These are phyloP conservation scores for Yamadazyma triangularis DNA, from an alignment of 1,139 yeast species.

Conservation along the genomic window DNA sequence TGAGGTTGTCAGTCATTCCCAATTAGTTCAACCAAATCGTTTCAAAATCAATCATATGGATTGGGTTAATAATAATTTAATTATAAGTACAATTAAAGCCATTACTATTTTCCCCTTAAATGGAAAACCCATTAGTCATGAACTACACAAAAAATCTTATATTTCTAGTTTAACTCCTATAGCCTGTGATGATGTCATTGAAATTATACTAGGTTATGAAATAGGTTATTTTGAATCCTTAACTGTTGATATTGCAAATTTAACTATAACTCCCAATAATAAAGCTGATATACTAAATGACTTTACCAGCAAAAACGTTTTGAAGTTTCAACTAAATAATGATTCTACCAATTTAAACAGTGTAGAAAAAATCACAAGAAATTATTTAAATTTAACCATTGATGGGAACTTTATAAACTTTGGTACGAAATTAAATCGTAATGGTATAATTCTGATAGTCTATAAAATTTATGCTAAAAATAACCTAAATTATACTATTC, in stretches of 20 bases:
- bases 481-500: slow-evolving; percentile 25
- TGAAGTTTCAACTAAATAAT: slow-evolving; percentile 25
- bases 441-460: slow-evolving; percentile 22
- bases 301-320: slow-evolving; percentile 18
- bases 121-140: neutral
- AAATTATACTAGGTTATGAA: slow-evolving; percentile 19
- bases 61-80: slow-evolving; percentile 1
- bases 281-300: slow-evolving; percentile 9
- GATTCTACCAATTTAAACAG: slow-evolving; percentile 13
- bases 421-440: slow-evolving; percentile 18
- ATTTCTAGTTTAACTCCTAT: slow-evolving; percentile 1
- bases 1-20: neutral
- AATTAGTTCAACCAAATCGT: slow-evolving; percentile 4
- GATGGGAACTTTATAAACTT: slow-evolving; percentile 27
- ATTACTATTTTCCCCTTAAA: neutral
- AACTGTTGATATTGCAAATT: slow-evolving; percentile 9
- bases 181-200: slow-evolving; percentile 1
- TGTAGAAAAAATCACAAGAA: slow-evolving; percentile 14
- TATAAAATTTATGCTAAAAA: slow-evolving; percentile 27
- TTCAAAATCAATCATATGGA: slow-evolving; percentile 6
- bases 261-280: slow-evolving; percentile 3
- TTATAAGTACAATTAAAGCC: neutral
- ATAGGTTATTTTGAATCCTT: slow-evolving; percentile 24
- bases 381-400: slow-evolving; percentile 17
- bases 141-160: neutral